Base-by-base conservation (phyloP, 371 early-diverging fungal genomes). In the Capillidium rhysosporum region DNA sequence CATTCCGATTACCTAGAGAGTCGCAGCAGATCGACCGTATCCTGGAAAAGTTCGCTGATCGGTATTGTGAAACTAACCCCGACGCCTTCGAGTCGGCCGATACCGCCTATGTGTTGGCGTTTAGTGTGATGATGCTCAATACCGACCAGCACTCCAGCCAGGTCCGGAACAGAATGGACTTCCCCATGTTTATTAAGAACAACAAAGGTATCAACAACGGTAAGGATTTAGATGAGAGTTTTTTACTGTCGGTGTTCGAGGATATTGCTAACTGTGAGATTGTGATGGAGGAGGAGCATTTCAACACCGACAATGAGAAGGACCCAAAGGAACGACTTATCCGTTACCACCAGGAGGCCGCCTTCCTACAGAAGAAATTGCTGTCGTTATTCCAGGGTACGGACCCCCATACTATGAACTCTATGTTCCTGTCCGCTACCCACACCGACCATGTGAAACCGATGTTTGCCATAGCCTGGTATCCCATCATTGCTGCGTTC, bases 21-120 rank as follows among this genome's bases (percentile, higher is more conserved):
- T 76, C 88, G n/a, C 96, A 96, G 66, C 89, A 93, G 65, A 98
- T 98, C 63, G 96, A 98, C 64, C 75, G 99, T 18, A 89, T 94
- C 56, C 89, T 98, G 86, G 73, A 86, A 10, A 93, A 91, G 63
- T 98, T 96, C 74, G 94, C 93, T 29, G 89, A 92, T 62, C 75
- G 89, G 25, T 98, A 85, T 61, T 67, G 84, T 12, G 78, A 82
- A 57, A 77, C 79, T 45, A 93, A 92, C 60, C 82, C 84, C 0
- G 65, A 57, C 1, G 61, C 65, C 0, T 84, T 82, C 68, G 76
- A 84, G 44, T 84, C 80, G 59, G 88, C 90, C 0, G 60, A 93
- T 61, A 84, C 92, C 16, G 89, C 92, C 0, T 94, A 92, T 59
- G 84, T 88, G n/a, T 75, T 98, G 21, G 86, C 95, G 3, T 98